Percentiles rank a stretch among this genome's conserved stretches.
Evolutionary conservation across 164 flowering plant species (phyloP).

Genomic region (Umbellularia californica): DNA sequence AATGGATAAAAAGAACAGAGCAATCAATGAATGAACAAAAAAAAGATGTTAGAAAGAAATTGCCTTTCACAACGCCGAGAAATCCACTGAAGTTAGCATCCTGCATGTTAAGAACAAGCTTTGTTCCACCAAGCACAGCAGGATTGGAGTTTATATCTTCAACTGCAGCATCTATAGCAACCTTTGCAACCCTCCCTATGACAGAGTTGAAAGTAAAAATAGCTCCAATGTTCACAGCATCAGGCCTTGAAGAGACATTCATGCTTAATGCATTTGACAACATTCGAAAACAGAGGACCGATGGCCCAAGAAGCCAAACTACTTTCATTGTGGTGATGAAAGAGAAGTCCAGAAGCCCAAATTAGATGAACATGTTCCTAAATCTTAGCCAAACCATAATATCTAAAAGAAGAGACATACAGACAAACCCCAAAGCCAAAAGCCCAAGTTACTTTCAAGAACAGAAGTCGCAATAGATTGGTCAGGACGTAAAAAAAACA

Average conservation of each 20-base stretch:
- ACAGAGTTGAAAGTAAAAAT: constrained; percentile 62
- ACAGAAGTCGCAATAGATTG: too few relatives aligned
- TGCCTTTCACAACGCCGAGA: constrained; percentile 77
- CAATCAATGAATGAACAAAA: not conserved
- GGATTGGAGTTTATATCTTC: constrained; percentile 74
- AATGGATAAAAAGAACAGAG: not conserved
- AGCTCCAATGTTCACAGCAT: constrained; percentile 70
- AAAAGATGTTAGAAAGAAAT: not conserved
- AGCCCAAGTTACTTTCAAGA: too few relatives aligned
- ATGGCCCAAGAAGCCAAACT: constrained; percentile 22
- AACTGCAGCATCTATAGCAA: constrained; percentile 74
- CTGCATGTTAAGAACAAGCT: constrained; percentile 40
- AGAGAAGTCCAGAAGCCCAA: too few relatives aligned
- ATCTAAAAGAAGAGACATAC: too few relatives aligned
- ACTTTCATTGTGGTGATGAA: constrained; percentile 27
- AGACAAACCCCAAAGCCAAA: too few relatives aligned
- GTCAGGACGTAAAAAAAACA: not conserved
- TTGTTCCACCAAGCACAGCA: constrained; percentile 58
- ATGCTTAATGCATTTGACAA: constrained; percentile 23
- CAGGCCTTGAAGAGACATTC: constrained; percentile 58
- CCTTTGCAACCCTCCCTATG: constrained; percentile 79
- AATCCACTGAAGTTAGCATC: constrained; percentile 76
- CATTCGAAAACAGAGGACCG: constrained; percentile 24
- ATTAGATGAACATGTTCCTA: too few relatives aligned
- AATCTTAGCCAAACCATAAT: too few relatives aligned